These are phyloP conservation scores for Pseudogymnoascus destructans DNA, from an alignment of 2,329 filamentous ascomycete species.

Conservation along the genomic window DNA sequence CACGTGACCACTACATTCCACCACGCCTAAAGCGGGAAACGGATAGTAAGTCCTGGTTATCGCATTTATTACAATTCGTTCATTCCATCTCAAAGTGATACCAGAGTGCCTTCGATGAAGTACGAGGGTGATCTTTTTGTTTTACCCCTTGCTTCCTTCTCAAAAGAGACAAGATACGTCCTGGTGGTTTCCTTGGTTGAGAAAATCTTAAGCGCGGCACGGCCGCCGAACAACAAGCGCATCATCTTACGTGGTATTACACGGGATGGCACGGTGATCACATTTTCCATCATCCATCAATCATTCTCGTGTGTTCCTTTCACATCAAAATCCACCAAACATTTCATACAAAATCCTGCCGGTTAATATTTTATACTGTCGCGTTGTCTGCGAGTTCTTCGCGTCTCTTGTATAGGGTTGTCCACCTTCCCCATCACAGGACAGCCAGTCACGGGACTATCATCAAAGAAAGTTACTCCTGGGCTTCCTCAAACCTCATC, in stretches of 20 bases:
- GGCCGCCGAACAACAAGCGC: constrained; percentile 4
- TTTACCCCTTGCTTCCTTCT: neutral
- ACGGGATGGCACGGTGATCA: neutral
- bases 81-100: neutral
- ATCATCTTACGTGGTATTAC: constrained; percentile 8
- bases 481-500: neutral
- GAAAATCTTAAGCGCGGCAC: constrained; percentile 6
- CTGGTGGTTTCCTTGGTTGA: neutral
- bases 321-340: neutral
- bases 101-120: neutral
- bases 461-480: constrained; percentile 2
- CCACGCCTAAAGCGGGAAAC: neutral
- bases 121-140: neutral
- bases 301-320: neutral
- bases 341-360: neutral
- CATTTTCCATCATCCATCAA: constrained; percentile 5
- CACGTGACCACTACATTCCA: neutral
- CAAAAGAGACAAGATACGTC: neutral
- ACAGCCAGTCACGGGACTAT: neutral
- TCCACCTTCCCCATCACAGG: neutral
- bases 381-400: neutral
- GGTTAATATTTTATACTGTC: neutral
- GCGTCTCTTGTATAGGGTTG: neutral
- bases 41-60: neutral
- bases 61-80: neutral